Conservation (phyloP, 2,329 filamentous ascomycete genomes). For the Bipolaris bicolor region DNA sequence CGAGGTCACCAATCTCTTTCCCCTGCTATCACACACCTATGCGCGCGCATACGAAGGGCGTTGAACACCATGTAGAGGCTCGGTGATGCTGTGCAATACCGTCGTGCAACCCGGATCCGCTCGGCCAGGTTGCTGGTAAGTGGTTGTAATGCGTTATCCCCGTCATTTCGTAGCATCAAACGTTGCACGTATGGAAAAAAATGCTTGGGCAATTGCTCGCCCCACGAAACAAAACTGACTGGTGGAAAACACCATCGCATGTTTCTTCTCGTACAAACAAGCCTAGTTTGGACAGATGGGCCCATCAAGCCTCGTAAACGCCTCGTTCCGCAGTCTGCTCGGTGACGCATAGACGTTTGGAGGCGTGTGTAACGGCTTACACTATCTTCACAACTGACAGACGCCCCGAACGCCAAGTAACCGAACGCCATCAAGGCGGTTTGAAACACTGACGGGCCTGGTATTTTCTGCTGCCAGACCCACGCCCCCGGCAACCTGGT, state of each 20-base stretch:
- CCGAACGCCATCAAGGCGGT: background rate
- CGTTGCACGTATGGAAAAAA: background rate
- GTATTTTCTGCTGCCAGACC: background rate
- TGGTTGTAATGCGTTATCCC: background rate
- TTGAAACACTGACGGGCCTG: constrained; percentile 7
- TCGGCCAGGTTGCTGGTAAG: background rate
- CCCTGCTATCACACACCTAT: background rate
- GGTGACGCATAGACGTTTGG: background rate
- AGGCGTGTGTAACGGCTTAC: background rate
- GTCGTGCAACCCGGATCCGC: background rate
- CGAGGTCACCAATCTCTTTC: background rate
- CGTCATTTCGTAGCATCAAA: background rate
- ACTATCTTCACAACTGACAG: background rate
- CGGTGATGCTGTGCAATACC: background rate
- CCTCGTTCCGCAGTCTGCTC: background rate
- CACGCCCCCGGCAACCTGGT: background rate
- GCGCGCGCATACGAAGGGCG: background rate
- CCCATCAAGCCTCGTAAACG: no score
- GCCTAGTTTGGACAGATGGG: background rate
- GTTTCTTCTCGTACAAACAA: background rate
- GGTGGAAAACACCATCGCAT: background rate
- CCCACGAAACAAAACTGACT: background rate
- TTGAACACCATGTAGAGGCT: background rate
- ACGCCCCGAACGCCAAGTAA: constrained; percentile 3
- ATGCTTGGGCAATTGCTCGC: background rate